Base-by-base conservation (phyloP, 23 red algal species). In the Gracilaria vermiculophylla region DNA sequence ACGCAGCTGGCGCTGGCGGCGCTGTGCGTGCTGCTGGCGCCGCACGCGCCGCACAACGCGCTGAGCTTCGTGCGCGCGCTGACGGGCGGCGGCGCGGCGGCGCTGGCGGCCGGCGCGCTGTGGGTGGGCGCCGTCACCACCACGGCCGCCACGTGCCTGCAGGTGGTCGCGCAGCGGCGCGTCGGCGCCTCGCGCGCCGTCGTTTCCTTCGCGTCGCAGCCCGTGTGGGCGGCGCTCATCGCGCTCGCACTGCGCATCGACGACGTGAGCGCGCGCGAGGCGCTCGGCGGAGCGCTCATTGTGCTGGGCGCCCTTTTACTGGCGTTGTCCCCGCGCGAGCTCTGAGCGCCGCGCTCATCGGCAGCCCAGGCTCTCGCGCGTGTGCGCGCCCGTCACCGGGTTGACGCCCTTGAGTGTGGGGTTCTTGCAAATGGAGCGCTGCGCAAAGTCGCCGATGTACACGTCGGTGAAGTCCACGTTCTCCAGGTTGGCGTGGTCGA, bases 381-480 rank as follows among this genome's bases (percentile, higher is more conserved):
- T 92, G 36, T 87, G 80, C 28, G 79, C 92, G 45, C 96, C 96
- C 1, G 95, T 98, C 61, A 62, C 29, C 11, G 91, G 91, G 42
- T 94, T 98, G 31, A 43, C 61, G 19, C 96, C 96, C 14, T 66
- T 49, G 1, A 92, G 66, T 17, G 91, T 94, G 33, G 85, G 70
- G 83, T 98, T 98, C 27, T 50, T 41, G 65, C 96, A 98, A 1
- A 94, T 65, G 31, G 44, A 48, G 20, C 76, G 56, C 51, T 83
- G 82, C 15, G 82, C 87, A 82, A 92, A 98, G 37, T 92, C 78
- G 27, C 96, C 96, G n/a, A 98, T 94, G 89, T 98, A 98, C 24
- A 90, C 96, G 47, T 98, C 96, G 13, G 85, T 90, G 64, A 92
- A 98, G 79, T 98, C 91, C 6, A 85, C 87, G 60, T 94, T 83